phyloP scores from a whole-genome alignment of 1,284 basidiomycete species.

The Ustilago nuda region DNA sequence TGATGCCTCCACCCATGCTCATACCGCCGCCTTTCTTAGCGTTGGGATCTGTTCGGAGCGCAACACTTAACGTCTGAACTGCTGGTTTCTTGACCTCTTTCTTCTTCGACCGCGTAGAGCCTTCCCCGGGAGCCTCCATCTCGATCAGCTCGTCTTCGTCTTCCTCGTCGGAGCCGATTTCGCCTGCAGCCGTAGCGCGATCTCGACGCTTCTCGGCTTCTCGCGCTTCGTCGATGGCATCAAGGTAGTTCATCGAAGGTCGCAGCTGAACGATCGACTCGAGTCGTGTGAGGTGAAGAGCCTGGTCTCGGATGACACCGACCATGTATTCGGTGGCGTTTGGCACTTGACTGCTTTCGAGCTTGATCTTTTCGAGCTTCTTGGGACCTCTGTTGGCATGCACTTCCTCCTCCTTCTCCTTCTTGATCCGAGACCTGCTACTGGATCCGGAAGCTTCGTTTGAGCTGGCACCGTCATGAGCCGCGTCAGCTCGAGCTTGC shows the following conservation, averaged over 20 bases:
- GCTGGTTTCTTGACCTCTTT: slow-evolving; percentile 49
- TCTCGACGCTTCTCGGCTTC: slow-evolving; percentile 56
- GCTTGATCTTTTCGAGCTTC: slow-evolving; percentile 61
- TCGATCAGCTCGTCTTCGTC: slow-evolving; percentile 53
- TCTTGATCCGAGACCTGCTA: slow-evolving; percentile 34
- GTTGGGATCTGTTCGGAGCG: slow-evolving; percentile 51
- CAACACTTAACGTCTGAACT: slow-evolving; percentile 60
- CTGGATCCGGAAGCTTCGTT: slow-evolving; percentile 16
- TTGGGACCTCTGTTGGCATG: slow-evolving; percentile 34
- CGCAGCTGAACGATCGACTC: slow-evolving; percentile 62
- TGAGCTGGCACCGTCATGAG: slow-evolving; percentile 28
- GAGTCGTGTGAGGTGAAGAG: slow-evolving; percentile 64
- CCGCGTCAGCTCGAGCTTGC: slow-evolving; percentile 48
- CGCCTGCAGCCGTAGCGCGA: slow-evolving; percentile 48
- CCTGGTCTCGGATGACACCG: slow-evolving; percentile 62
- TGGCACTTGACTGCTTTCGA: slow-evolving; percentile 63
- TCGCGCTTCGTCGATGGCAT: slow-evolving; percentile 58
- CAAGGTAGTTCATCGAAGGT: slow-evolving; percentile 68
- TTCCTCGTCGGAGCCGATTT: slow-evolving; percentile 54
- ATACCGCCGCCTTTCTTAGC: slow-evolving; percentile 31
- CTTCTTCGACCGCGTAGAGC: slow-evolving; percentile 40
- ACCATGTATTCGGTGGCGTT: slow-evolving; percentile 66
- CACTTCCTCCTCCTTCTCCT: slow-evolving; percentile 41
- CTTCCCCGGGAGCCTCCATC: slow-evolving; percentile 44
- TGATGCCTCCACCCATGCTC: slow-evolving; percentile 36